Base-by-base conservation (phyloP, 139 green algal genomes). In the Tetraselmis striata region DNA sequence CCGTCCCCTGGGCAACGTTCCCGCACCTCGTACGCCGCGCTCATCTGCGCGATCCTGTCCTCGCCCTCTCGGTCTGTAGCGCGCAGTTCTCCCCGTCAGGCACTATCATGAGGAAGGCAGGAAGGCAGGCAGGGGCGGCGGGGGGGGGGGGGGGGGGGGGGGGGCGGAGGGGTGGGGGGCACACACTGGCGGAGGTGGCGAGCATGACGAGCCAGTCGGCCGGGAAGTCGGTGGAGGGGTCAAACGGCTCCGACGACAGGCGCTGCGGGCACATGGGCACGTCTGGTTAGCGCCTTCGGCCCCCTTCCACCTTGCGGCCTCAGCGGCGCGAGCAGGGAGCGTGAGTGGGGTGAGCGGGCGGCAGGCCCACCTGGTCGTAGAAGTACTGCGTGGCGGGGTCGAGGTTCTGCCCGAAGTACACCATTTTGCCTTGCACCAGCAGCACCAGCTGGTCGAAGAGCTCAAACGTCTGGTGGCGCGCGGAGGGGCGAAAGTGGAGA, bases 401-500 rank as follows among this genome's bases (percentile, higher is more conserved):
- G 11, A 67, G 45, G 77, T 89, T 90, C 32, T 31, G 31, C 0
- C 92, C 92, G 83, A 91, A 91, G 84, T 92, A 95, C 28, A 84
- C 87, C 0, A 87, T 76, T 27, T 84, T 78, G 2, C 91, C 91
- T 0, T 80, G 59, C 28, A 90, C 81, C 78, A 95, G 87, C 79
- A 95, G 29, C 32, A 92, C 76, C 75, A 95, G 74, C 29, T 86
- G 75, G 87, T 95, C 90, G 30, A 94, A 94, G 23, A 94, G 89
- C 45, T 67, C 45, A 67, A 67, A 67, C 11, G 45, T 67, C 45
- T 67, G 45, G 11, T 18, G 18, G 45, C 45, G 18, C 45, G n/a
- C n/a, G n/a, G n/a, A n/a, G n/a, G n/a, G 59, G 30, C 30, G 79
- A 94, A 95, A 79, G n/a, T 79, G 79, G 83, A 90, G n/a, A n/a